These are phyloP conservation scores for Rutidosis leptorrhynchoides DNA, from an alignment of 129 eudicot genomes.

Conservation along the genomic window DNA sequence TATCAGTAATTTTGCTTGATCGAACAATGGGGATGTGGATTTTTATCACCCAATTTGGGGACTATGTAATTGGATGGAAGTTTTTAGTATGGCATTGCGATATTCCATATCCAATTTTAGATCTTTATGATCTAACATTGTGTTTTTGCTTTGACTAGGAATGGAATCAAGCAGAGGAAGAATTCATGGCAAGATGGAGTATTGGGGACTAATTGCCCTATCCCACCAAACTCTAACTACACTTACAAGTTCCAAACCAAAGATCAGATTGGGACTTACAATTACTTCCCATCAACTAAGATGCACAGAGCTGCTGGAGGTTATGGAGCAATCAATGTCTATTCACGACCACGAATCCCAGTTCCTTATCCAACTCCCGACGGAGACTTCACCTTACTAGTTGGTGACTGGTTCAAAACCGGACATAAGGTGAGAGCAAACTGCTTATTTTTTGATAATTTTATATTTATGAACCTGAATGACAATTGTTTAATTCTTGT, in stretches of 20 bases:
- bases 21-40: neutral
- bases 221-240: no score
- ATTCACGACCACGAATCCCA: neutral
- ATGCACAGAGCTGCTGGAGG: neutral
- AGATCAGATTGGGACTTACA: neutral
- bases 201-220: no score
- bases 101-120: neutral
- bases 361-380: neutral
- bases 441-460: no score
- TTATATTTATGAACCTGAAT: no score
- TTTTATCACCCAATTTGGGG: no score
- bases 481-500: no score
- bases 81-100: no score
- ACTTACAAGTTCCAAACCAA: neutral
- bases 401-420: neutral
- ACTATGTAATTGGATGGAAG: no score
- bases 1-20: neutral
- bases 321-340: neutral
- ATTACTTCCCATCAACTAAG: neutral
- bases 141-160: no score
- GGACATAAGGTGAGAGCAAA: neutral
- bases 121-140: no score
- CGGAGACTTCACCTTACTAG: neutral
- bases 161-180: no score
- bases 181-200: no score